Evolutionary conservation across 306 rosid genomes (phyloP).

Genomic region (Pyrus pyrifolia): DNA sequence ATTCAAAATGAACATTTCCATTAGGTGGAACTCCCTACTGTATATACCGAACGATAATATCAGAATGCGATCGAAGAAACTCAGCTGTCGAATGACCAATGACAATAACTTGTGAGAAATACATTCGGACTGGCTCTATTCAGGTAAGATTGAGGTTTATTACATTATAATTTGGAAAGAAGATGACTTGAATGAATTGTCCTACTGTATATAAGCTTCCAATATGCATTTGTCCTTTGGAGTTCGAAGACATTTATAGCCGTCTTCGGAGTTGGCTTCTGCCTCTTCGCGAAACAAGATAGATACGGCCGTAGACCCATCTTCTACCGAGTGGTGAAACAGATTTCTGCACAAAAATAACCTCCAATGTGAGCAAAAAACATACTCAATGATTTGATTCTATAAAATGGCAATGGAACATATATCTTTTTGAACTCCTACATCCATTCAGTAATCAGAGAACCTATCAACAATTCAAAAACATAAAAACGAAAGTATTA

Average conservation of each 20-base stretch:
- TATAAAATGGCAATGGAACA: neutral
- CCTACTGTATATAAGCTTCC: constrained; percentile 19
- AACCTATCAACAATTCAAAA: neutral
- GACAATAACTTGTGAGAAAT: neutral
- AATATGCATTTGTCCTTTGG: neutral
- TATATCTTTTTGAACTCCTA: neutral
- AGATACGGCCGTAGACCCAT: constrained; percentile 87
- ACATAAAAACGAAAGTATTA: neutral
- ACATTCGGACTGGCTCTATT: neutral
- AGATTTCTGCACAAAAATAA: constrained; percentile 45
- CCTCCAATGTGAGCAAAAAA: neutral
- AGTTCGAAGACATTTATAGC: constrained; percentile 23
- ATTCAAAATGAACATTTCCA: neutral
- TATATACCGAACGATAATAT: neutral
- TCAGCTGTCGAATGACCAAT: neutral
- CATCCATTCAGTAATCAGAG: neutral
- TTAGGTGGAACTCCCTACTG: neutral
- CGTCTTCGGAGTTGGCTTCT: constrained; percentile 37
- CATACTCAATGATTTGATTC: neutral
- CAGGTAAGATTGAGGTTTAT: neutral
- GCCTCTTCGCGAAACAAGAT: constrained; percentile 55
- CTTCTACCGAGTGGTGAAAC: constrained; percentile 57
- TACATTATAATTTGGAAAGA: neutral
- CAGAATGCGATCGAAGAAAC: neutral
- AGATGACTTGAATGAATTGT: neutral